Conservation (phyloP, 331 rosid genomes). For the Malus hybrid region DNA sequence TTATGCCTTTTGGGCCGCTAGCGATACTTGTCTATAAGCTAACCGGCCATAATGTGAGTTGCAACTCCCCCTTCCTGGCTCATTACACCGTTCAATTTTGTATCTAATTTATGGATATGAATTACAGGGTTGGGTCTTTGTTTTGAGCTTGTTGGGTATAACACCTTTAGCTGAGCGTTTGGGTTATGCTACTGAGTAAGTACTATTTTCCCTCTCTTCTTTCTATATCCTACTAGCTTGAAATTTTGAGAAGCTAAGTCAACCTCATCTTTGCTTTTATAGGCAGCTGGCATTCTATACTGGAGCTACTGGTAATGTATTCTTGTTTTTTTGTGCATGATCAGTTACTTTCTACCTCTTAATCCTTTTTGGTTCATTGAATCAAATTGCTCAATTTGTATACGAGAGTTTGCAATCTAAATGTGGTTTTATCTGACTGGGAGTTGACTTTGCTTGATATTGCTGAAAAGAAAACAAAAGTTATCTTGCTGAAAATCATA, state of each 20-base stretch:
- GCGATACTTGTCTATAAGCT: slow-evolving; percentile 53
- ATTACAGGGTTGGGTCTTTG: slow-evolving; percentile 80
- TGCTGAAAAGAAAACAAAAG: not conserved
- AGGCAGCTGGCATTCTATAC: slow-evolving; percentile 87
- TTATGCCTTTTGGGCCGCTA: slow-evolving; percentile 75
- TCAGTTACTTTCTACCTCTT: not conserved
- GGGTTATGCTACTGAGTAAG: slow-evolving; percentile 93
- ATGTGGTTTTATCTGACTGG: not conserved
- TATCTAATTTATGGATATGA: slow-evolving; percentile 22
- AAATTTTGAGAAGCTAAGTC: slow-evolving; percentile 19
- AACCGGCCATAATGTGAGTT: slow-evolving; percentile 55
- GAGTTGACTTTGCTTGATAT: not conserved
- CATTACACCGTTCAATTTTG: not conserved
- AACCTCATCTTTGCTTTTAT: slow-evolving; percentile 19
- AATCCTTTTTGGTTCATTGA: not conserved
- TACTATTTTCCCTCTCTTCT: not conserved
- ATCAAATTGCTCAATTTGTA: not conserved
- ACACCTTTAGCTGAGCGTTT: slow-evolving; percentile 90
- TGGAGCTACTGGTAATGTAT: slow-evolving; percentile 65
- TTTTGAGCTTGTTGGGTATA: slow-evolving; percentile 71
- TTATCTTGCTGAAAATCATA: not conserved
- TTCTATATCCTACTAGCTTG: not conserved
- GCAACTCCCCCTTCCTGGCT: slow-evolving; percentile 1
- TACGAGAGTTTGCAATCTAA: not conserved
- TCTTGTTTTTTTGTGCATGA: slow-evolving; percentile 10